Conservation (phyloP, 768 basidiomycete genomes). For the Trametes cinnabarina region DNA sequence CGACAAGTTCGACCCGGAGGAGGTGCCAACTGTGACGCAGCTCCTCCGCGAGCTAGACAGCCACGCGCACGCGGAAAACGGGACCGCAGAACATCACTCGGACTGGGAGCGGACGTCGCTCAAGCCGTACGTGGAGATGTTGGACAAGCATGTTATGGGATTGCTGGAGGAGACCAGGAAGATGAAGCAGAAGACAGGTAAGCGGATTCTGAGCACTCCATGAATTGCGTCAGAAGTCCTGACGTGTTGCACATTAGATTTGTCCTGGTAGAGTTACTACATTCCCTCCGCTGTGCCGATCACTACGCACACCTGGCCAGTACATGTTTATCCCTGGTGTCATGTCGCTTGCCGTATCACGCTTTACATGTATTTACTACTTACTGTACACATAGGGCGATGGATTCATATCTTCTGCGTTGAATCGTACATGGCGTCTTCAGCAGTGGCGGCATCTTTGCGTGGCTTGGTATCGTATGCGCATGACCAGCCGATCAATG, state of each 20-base stretch:
- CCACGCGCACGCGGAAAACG: background rate
- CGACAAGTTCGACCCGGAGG: constrained; percentile 78
- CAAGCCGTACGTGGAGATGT: constrained; percentile 84
- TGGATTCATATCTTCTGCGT: too few species aligned
- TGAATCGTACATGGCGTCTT: too few species aligned
- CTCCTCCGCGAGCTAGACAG: constrained; percentile 78
- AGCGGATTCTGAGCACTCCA: background rate
- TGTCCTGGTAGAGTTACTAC: background rate
- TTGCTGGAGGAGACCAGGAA: constrained; percentile 57
- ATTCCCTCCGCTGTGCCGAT: background rate
- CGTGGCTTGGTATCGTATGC: too few species aligned
- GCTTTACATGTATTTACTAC: too few species aligned
- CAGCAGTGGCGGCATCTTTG: too few species aligned
- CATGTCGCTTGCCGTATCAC: too few species aligned
- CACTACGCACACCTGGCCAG: too few species aligned
- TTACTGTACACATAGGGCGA: too few species aligned
- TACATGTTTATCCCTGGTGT: too few species aligned
- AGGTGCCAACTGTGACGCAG: constrained; percentile 83
- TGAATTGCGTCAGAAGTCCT: background rate
- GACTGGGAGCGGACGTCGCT: constrained; percentile 89
- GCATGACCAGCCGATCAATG: too few species aligned
- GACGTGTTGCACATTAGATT: background rate
- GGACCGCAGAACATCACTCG: constrained; percentile 35
- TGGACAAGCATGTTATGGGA: constrained; percentile 67
- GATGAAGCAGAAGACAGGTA: constrained; percentile 38